Conservation (phyloP, 768 basidiomycete species). For the Leccinum fibrillosum region DNA sequence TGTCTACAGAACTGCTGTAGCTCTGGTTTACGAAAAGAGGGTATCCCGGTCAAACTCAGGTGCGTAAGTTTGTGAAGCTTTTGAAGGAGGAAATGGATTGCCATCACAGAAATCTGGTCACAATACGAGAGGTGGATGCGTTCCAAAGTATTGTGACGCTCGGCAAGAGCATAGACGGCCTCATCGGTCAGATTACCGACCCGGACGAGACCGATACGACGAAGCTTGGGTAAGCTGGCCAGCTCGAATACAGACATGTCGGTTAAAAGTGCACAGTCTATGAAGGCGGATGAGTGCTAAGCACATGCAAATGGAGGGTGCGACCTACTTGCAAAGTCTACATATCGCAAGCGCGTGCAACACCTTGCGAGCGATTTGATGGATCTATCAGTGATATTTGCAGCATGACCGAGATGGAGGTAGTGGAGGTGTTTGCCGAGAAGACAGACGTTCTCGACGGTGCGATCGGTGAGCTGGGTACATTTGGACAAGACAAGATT, state of each 20-base stretch:
- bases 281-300: slow-evolving; percentile 10
- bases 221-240: slow-evolving; percentile 81
- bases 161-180: slow-evolving; percentile 83
- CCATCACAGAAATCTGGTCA: slow-evolving; percentile 89
- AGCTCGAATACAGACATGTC: slow-evolving; percentile 95
- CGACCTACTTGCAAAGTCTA: slow-evolving; percentile 90
- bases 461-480: slow-evolving; percentile 68
- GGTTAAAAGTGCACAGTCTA: slow-evolving; percentile 83
- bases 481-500: slow-evolving; percentile 89
- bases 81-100: slow-evolving; percentile 85
- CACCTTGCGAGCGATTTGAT: slow-evolving; percentile 79
- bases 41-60: slow-evolving; percentile 95
- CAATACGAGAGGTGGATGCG: slow-evolving; percentile 97
- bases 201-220: slow-evolving; percentile 92
- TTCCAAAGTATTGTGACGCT: slow-evolving; percentile 83
- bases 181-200: slow-evolving; percentile 93
- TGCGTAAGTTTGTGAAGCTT: slow-evolving; percentile 91
- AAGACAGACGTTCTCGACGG: slow-evolving; percentile 78
- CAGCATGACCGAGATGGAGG: slow-evolving; percentile 91
- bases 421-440: slow-evolving; percentile 94
- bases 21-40: slow-evolving; percentile 80
- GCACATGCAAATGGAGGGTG: background rate
- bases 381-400: slow-evolving; percentile 84
- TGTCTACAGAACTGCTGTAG: slow-evolving; percentile 87
- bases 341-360: slow-evolving; percentile 89